Conservation (phyloP, 352 stramenopile species). For the Phytopythium ostracodes region DNA sequence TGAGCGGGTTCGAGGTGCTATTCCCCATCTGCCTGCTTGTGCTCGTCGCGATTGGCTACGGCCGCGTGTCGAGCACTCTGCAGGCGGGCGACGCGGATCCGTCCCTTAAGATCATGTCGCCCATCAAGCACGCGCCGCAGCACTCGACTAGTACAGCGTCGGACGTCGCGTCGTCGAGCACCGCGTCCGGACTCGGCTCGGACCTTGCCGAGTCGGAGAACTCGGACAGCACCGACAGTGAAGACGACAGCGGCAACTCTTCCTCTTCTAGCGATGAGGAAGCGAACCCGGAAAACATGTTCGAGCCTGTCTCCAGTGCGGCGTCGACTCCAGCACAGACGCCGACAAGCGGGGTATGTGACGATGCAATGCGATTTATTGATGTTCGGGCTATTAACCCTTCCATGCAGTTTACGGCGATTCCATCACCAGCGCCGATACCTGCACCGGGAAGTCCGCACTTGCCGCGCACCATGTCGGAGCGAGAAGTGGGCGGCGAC, state of each 20-base stretch:
- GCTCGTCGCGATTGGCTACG: slow-evolving; percentile 72
- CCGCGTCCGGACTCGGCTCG: slow-evolving; percentile 40
- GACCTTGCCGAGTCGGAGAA: slow-evolving; percentile 73
- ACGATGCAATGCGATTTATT: slow-evolving; percentile 10
- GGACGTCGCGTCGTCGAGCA: slow-evolving; percentile 15
- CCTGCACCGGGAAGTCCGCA: slow-evolving; percentile 25
- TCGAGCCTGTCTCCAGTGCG: slow-evolving; percentile 13
- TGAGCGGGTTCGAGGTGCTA: slow-evolving; percentile 68
- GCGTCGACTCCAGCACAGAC: slow-evolving; percentile 21
- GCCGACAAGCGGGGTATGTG: slow-evolving; percentile 21
- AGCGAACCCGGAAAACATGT: slow-evolving; percentile 34
- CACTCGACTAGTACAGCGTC: slow-evolving; percentile 14
- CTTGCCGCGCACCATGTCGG: slow-evolving; percentile 26
- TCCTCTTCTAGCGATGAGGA: slow-evolving; percentile 68
- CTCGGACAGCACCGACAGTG: slow-evolving; percentile 72
- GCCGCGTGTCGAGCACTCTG: slow-evolving; percentile 67
- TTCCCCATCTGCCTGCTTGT: slow-evolving; percentile 56
- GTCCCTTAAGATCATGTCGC: slow-evolving; percentile 56
- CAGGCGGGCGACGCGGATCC: slow-evolving; percentile 52
- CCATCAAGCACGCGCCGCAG: slow-evolving; percentile 27
- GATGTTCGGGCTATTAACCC: slow-evolving; percentile 5
- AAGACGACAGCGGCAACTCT: slow-evolving; percentile 71
- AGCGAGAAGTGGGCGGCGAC: slow-evolving; percentile 33
- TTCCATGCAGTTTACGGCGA: slow-evolving; percentile 4
- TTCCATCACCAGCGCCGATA: slow-evolving; percentile 10